These are phyloP conservation scores for Aspergillus mulundensis DNA, from an alignment of 495 filamentous ascomycete genomes.

Conservation along the genomic window DNA sequence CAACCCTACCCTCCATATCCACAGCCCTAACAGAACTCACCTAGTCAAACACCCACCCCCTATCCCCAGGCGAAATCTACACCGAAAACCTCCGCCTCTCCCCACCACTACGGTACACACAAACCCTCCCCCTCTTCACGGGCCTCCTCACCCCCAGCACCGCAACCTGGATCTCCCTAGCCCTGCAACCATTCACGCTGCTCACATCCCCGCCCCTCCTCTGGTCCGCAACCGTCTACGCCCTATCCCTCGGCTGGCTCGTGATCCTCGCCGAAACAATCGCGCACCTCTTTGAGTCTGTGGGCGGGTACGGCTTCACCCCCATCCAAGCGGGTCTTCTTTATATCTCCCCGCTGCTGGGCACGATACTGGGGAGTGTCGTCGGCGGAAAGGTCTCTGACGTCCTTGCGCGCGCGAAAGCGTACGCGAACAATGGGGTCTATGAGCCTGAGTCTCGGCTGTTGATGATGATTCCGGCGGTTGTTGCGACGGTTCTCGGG, in stretches of 20 bases:
- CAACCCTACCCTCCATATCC: too few relatives aligned
- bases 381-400: slow-evolving; percentile 6
- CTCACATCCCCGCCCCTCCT: neutral
- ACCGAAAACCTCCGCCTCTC: slow-evolving; percentile 4
- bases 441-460: slow-evolving; percentile 10
- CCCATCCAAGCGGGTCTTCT: slow-evolving; percentile 5
- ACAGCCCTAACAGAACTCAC: neutral
- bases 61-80: neutral
- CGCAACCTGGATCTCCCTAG: neutral
- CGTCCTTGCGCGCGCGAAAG: neutral
- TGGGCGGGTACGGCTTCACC: slow-evolving; percentile 1
- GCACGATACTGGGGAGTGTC: slow-evolving; percentile 7
- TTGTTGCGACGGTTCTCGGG: neutral
- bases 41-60: neutral
- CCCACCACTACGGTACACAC: neutral
- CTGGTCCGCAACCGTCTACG: neutral
- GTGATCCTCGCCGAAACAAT: slow-evolving; percentile 8
- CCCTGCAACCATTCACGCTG: neutral
- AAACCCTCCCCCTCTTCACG: neutral
- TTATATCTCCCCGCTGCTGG: slow-evolving; percentile 5
- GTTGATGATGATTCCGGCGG: neutral
- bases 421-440: neutral
- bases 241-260: slow-evolving; percentile 2
- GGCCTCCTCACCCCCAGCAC: too few relatives aligned
- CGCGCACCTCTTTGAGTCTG: slow-evolving; percentile 3